Evolutionary conservation across 768 basidiomycete genomes (phyloP).

Genomic region (Boletus patriciae): DNA sequence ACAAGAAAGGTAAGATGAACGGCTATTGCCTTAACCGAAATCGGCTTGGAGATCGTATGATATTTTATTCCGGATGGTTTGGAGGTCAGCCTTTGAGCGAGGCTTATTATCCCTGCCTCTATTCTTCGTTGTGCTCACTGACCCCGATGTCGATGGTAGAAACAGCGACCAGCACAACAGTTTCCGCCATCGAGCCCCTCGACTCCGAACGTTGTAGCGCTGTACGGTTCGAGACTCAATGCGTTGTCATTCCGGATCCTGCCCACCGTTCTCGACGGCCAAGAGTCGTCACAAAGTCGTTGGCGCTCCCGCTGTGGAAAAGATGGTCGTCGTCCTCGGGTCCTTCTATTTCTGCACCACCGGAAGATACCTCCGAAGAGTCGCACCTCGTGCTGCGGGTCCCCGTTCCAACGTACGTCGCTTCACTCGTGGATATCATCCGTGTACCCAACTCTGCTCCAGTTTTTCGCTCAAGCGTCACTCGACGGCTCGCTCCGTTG

Average conservation of each 20-base stretch:
- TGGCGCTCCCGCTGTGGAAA: constrained; percentile 70
- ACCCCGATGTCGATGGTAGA: constrained; percentile 16
- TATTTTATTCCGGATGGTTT: constrained; percentile 8
- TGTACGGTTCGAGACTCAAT: constrained; percentile 73
- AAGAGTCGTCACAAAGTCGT: constrained; percentile 61
- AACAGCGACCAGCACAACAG: background rate
- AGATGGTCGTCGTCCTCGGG: constrained; percentile 25
- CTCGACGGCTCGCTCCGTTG: constrained; percentile 40
- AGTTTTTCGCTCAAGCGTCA: constrained; percentile 46
- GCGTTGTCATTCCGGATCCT: constrained; percentile 70
- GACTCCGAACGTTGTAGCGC: constrained; percentile 25
- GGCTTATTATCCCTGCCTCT: background rate
- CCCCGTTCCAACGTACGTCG: constrained; percentile 58
- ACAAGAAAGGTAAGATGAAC: constrained; percentile 15
- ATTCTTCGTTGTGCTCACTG: background rate
- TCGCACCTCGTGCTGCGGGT: constrained; percentile 53
- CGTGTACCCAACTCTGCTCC: background rate
- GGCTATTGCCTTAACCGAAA: constrained; percentile 7
- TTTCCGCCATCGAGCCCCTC: constrained; percentile 6
- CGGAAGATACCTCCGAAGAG: constrained; percentile 29
- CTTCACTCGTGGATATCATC: background rate
- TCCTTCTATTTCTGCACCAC: constrained; percentile 23
- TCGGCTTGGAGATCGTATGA: constrained; percentile 20
- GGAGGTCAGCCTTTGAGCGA: background rate
- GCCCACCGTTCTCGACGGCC: constrained; percentile 43